Evolutionary conservation across 2,329 filamentous ascomycete species (phyloP), one percentile per base, ranked within the genome.

Genomic region (Cladosporium halotolerans): DNA sequence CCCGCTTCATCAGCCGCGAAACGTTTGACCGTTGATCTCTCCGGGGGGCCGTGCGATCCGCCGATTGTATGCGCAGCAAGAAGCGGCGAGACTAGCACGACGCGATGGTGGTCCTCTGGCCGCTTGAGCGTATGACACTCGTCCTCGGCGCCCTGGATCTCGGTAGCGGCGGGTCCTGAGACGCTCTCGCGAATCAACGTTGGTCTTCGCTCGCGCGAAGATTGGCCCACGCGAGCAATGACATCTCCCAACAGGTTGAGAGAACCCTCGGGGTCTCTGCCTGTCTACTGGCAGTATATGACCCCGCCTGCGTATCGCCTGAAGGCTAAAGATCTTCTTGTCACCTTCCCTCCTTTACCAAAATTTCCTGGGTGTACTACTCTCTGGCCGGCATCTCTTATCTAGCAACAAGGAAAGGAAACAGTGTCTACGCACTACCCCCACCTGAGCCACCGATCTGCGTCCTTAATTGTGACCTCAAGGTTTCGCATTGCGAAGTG

Each of bases 351-450:
- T 10, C 40, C 9, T 23, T 18, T 16, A 19, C 13, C 23, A 42
- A 9, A 23, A n/a, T 18, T 42, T 16, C 16, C 40, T 42, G 40
- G 40, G 40, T 19, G 10, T 19, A 10, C 16, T 42, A 7, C 9
- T 16, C 40, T 9, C 40, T 23, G 9, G 11, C 40, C 23, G 40
- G 40, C 14, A 42, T 28, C 13, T 51, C 32, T 43, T 51, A 51
- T 51, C 48, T 51, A 51, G 48, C 48, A 51, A 41, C 48, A 51
- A 31, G 19, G 19, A 44, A 51, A 40, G 39, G 42, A 51, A 51
- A 51, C 32, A 32, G 43, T 40, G 43, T 43, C 38, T 43, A 16
- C 19, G 39, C 40, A 44, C 42, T 14, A 39, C 48, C 32, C 23
- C 23, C 40, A 10, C 31, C 48, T 39, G 48, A 43, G 41, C 48